A percentile compares a stretch with the other conserved stretches of the same genome.
phyloP scores from a whole-genome alignment of 805 yeast species.

The Brettanomyces bruxellensis region DNA sequence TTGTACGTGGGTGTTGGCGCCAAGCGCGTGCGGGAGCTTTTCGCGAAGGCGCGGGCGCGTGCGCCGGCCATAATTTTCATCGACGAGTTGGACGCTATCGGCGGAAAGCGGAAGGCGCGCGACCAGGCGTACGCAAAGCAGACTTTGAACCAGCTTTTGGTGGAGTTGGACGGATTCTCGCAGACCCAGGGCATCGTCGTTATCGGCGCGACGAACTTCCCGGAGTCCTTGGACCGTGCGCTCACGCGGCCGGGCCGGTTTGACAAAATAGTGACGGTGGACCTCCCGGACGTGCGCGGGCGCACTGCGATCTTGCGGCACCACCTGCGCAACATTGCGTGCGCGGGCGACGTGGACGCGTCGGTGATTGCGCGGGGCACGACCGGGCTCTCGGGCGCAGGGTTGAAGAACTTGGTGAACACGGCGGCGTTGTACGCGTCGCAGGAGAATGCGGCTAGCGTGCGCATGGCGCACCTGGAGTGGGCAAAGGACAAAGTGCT shows the following conservation, averaged over 20 bases:
- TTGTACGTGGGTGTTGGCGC: conserved; percentile 99
- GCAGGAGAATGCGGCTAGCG: conserved; percentile 82
- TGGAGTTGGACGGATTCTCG: conserved; percentile 91
- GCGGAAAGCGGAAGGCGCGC: conserved; percentile 88
- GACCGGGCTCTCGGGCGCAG: conserved; percentile 98
- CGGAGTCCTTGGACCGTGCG: conserved; percentile 94
- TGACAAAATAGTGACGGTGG: conserved; percentile 91
- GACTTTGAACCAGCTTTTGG: conserved; percentile 89
- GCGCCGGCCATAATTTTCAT: conserved; percentile 96
- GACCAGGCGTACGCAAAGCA: conserved; percentile 98
- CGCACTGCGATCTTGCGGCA: conserved; percentile 86
- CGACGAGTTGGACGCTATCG: conserved; percentile 97
- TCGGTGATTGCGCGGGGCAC: conserved; percentile 92
- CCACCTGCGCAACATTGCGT: conserved; percentile 85
- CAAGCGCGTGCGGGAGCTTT: conserved; percentile 89
- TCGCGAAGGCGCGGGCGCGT: conserved; percentile 84
- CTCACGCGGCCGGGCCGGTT: conserved; percentile 97
- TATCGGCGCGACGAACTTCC: conserved; percentile 98
- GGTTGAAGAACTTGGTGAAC: conserved; percentile 86
- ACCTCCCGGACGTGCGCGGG: conserved; percentile 96
- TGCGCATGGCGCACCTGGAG: conserved; percentile 85
- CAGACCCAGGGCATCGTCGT: conserved; percentile 90
- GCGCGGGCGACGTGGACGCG: conserved; percentile 80
- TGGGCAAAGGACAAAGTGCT: conserved; percentile 99
- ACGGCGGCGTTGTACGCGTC: conserved; percentile 98